Percentiles rank a stretch among this genome's conserved stretches.
Evolutionary conservation across 768 basidiomycete genomes (phyloP).

Genomic region (Calvatia gigantea): DNA sequence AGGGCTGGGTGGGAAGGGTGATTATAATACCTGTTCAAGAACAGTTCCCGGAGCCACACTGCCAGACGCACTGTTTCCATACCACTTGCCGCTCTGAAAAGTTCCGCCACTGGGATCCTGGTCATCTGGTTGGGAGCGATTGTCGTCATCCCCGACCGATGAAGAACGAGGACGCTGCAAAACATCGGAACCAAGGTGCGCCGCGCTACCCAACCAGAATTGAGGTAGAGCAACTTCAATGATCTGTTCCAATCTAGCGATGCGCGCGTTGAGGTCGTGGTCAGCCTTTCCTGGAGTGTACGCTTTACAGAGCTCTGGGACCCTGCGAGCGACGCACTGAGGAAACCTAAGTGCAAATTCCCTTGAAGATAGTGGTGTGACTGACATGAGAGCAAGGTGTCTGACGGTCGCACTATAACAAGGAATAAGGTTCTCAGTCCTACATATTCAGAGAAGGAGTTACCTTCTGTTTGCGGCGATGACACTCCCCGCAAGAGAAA

Average conservation of each 20-base stretch:
- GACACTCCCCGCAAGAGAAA: constrained; percentile 86
- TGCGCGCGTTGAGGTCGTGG: constrained; percentile 71
- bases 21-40: constrained; percentile 68
- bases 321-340: constrained; percentile 81
- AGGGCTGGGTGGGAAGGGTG: not conserved
- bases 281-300: constrained; percentile 87
- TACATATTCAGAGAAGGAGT: constrained; percentile 5
- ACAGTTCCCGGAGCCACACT: constrained; percentile 78
- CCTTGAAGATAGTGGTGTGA: constrained; percentile 15
- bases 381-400: constrained; percentile 80
- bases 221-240: constrained; percentile 79
- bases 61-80: constrained; percentile 79
- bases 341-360: constrained; percentile 16
- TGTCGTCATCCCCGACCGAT: constrained; percentile 62
- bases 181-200: constrained; percentile 34
- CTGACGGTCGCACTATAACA: constrained; percentile 76
- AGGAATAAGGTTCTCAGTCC: constrained; percentile 7
- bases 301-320: constrained; percentile 83
- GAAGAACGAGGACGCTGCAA: constrained; percentile 41
- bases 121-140: constrained; percentile 69
- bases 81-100: constrained; percentile 86
- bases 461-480: constrained; percentile 86
- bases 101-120: constrained; percentile 73
- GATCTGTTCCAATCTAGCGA: constrained; percentile 77
- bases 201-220: constrained; percentile 37